These are phyloP conservation scores for Aristolochia californica DNA, from an alignment of 164 flowering plant genomes.

Conservation along the genomic window DNA sequence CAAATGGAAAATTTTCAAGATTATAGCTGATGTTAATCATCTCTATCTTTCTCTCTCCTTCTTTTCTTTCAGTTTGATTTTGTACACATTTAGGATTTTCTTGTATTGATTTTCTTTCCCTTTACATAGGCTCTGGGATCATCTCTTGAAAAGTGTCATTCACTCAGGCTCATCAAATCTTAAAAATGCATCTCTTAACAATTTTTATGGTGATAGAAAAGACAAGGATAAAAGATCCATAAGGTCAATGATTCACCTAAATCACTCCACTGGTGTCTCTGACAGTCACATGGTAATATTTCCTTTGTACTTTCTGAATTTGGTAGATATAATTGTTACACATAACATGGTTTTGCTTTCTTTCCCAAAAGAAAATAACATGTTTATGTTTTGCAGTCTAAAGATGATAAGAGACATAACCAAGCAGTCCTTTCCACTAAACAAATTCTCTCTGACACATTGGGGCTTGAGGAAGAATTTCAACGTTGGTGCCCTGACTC, in stretches of 20 bases:
- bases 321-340: slow-evolving; percentile 1
- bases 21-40: background rate
- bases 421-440: background rate
- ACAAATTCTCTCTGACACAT: no score
- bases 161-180: slow-evolving; percentile 1
- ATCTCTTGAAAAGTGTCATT: slow-evolving; percentile 12
- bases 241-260: slow-evolving; percentile 6
- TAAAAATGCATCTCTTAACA: slow-evolving; percentile 5
- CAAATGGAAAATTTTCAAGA: background rate
- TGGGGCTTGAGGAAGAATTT: slow-evolving; percentile 7
- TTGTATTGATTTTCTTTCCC: background rate
- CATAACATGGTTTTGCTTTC: background rate
- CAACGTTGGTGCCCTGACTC: slow-evolving; percentile 3
- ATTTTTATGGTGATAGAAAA: slow-evolving; percentile 6
- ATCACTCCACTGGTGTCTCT: slow-evolving; percentile 3
- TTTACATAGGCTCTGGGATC: slow-evolving; percentile 28
- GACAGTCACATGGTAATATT: slow-evolving; percentile 13
- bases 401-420: slow-evolving; percentile 3
- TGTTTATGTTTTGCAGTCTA: slow-evolving; percentile 20
- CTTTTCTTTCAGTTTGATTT: background rate
- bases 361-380: no score
- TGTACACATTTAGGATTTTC: background rate
- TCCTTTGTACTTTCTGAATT: background rate
- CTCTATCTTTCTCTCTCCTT: background rate
- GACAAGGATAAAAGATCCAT: slow-evolving; percentile 3